Conservation (phyloP, 305 asterid genomes). For the Fraxinus angustifolia region DNA sequence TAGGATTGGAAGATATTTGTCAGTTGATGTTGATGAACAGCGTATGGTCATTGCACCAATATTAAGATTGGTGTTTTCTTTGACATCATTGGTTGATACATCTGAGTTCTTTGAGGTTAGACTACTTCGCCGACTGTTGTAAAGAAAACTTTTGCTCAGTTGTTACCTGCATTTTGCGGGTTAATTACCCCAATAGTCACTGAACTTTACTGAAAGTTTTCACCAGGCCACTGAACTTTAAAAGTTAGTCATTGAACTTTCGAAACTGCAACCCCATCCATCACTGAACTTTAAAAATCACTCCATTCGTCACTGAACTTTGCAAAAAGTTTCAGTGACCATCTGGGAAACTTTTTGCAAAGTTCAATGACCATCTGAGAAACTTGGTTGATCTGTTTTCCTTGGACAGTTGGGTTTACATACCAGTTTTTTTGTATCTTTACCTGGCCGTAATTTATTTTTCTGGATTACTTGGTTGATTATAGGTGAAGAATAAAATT, state of each 20-base stretch:
- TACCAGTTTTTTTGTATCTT: background rate
- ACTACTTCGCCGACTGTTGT: slow-evolving; percentile 3
- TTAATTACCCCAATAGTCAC: too few relatives aligned
- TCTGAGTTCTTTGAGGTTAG: slow-evolving; percentile 91
- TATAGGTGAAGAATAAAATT: slow-evolving; percentile 86
- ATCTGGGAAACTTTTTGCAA: too few relatives aligned
- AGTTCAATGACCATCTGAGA: too few relatives aligned
- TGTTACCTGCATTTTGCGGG: slow-evolving; percentile 7
- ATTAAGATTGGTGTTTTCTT: slow-evolving; percentile 69
- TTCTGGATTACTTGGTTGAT: slow-evolving; percentile 26
- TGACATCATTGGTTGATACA: slow-evolving; percentile 77
- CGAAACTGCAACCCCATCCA: too few relatives aligned
- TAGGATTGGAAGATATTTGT: slow-evolving; percentile 49
- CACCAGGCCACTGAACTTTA: too few relatives aligned
- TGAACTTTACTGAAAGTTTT: too few relatives aligned
- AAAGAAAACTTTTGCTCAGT: background rate
- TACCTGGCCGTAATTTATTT: slow-evolving; percentile 18
- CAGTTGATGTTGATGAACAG: slow-evolving; percentile 65
- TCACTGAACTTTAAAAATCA: too few relatives aligned
- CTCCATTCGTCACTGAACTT: too few relatives aligned
- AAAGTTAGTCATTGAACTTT: too few relatives aligned
- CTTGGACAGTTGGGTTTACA: too few relatives aligned
- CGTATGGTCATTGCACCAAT: slow-evolving; percentile 76
- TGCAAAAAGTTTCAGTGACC: too few relatives aligned
- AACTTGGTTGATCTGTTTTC: too few relatives aligned